A percentile compares a stretch with the other conserved stretches of the same genome.
Conservation (phyloP, 2,329 filamentous ascomycete species). For the Phialocephala sp. region DNA sequence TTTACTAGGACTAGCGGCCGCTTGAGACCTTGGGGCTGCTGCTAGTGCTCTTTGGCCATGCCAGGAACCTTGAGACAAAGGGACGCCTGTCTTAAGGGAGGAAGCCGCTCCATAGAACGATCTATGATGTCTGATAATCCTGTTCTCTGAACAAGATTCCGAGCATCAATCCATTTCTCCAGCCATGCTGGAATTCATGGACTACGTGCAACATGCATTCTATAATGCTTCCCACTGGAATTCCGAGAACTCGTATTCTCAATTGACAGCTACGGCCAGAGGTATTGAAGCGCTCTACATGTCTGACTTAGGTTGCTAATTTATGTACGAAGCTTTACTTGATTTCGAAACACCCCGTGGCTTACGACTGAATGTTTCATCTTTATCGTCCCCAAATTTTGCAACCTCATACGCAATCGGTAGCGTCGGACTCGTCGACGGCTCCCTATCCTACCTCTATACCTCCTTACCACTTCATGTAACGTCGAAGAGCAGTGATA, state of each 20-base stretch:
- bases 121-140: not conserved
- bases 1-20: conserved; percentile 14
- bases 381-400: conserved; percentile 90
- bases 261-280: conserved; percentile 82
- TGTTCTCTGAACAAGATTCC: not conserved
- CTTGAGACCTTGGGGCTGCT: not conserved
- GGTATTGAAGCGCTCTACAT: conserved; percentile 54
- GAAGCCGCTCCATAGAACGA: not conserved
- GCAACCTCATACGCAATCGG: conserved; percentile 93
- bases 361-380: conserved; percentile 84
- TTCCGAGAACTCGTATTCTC: conserved; percentile 88
- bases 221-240: conserved; percentile 88
- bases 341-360: conserved; percentile 88
- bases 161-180: not conserved
- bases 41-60: not conserved
- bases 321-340: conserved; percentile 68
- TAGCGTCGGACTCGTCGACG: conserved; percentile 89
- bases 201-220: conserved; percentile 92
- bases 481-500: conserved; percentile 72
- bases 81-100: not conserved
- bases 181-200: conserved; percentile 93
- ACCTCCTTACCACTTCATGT: conserved; percentile 78
- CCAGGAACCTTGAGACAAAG: not conserved
- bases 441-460: conserved; percentile 96
- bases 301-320: conserved; percentile 29